Base-by-base conservation (phyloP, 2,329 filamentous ascomycete genomes). In the Hypocreales sp. region DNA sequence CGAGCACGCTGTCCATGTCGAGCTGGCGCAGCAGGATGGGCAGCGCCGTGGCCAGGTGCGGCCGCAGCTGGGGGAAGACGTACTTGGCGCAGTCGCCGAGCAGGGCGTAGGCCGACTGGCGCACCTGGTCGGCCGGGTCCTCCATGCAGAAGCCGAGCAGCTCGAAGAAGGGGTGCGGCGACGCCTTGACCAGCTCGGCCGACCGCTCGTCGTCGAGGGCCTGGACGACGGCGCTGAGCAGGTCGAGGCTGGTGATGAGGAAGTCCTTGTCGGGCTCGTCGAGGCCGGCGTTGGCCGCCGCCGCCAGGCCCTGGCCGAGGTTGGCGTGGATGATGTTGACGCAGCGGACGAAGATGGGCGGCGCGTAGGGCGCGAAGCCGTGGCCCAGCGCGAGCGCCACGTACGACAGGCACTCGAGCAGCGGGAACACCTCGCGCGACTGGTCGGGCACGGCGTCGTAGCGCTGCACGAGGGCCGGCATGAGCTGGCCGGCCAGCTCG, bases 211-310 rank as follows among this genome's bases (percentile, higher is more conserved):
- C 61, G 25, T 82, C 73, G 7, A 98, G 68, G 2, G 86, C 84
- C 50, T 98, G 90, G 30, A 98, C 80, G 39, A 95, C 82, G 15
- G 86, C 79, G 46, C 86, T 93, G 30, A 98, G 59, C 10, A 98
- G 72, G 48, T 98, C 90, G 33, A 98, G 64, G 44, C 84, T 93
- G 17, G 90, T 95, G 25, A 98, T 79, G 34, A 95, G 61, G 56
- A 95, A 98, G 54, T 98, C 90, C 60, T 94, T 94, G 53, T 95
- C 86, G 1, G 90, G 87, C 27, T 70, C 62, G 31, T 94, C 86
- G 21, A 80, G 54, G 7, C 61, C 59, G 5, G 69, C 59, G 45
- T 87, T 80, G 39, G 68, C 71, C 23, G 67, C 66, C 5, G 80
- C 75, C 6, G 72, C 67, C 31, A 86, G 55, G 27, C 76, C 75